A percentile compares a stretch with the other conserved stretches of the same genome.
These are phyloP conservation scores for Penicillium paxilli DNA, from an alignment of 495 filamentous ascomycete genomes.

Conservation along the genomic window DNA sequence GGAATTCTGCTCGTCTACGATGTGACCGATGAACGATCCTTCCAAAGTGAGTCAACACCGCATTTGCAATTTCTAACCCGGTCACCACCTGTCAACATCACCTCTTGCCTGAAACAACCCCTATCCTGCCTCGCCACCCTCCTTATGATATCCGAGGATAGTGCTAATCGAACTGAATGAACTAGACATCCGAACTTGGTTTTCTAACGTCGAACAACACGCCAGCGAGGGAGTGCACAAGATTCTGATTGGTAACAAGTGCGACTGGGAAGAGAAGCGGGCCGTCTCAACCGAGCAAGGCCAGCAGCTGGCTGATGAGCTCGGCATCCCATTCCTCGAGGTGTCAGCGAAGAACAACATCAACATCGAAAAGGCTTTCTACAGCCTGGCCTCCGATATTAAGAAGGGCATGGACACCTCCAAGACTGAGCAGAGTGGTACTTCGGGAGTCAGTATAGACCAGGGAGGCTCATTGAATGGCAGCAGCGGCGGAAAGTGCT, in stretches of 20 bases:
- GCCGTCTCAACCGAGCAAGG: conserved; percentile 90
- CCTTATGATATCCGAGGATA: neutral
- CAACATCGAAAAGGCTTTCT: conserved; percentile 99
- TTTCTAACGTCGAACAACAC: conserved; percentile 98
- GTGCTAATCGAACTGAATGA: conserved; percentile 4
- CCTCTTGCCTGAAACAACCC: no score
- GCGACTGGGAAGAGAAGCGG: conserved; percentile 99
- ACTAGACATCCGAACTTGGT: conserved; percentile 99
- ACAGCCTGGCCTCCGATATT: conserved; percentile 91
- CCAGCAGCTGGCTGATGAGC: conserved; percentile 90
- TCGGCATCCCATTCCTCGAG: conserved; percentile 97
- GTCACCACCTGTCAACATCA: no score
- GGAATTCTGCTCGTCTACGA: conserved; percentile 98
- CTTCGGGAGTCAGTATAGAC: conserved; percentile 70
- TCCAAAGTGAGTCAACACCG: conserved; percentile 77
- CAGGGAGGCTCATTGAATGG: conserved; percentile 59
- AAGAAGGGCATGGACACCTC: conserved; percentile 81
- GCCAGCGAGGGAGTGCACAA: conserved; percentile 99
- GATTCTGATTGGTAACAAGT: conserved; percentile 99
- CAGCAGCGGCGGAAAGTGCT: conserved; percentile 78
- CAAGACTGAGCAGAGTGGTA: conserved; percentile 69
- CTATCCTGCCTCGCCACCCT: no score
- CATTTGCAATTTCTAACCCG: no score
- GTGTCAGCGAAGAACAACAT: conserved; percentile 98
- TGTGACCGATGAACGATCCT: conserved; percentile 95